Evolutionary conservation across 2,329 filamentous ascomycete species (phyloP).

Genomic region (Diplodia mutila): DNA sequence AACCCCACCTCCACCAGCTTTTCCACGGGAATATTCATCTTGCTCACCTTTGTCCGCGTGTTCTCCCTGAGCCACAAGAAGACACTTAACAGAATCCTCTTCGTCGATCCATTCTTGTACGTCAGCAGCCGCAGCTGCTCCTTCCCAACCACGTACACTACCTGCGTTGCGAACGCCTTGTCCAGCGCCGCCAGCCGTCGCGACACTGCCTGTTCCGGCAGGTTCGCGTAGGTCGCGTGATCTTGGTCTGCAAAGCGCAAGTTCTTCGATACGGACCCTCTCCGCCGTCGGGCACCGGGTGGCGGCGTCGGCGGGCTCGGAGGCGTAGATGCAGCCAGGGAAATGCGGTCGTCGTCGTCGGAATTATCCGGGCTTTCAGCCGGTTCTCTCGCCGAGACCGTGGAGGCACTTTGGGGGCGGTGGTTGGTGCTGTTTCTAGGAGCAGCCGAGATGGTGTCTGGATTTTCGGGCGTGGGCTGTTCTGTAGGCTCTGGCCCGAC

Average conservation of each 20-base stretch:
- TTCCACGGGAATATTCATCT: conserved; percentile 62
- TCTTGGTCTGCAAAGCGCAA: conserved; percentile 16
- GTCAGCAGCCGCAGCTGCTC: conserved; percentile 56
- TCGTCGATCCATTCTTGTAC: conserved; percentile 32
- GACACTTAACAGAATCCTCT: conserved; percentile 53
- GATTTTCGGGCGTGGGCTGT: not conserved
- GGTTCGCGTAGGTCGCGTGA: conserved; percentile 5
- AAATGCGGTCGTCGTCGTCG: conserved; percentile 30
- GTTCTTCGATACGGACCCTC: not conserved
- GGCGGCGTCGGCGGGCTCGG: not conserved
- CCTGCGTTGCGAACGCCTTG: conserved; percentile 50
- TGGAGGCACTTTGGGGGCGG: not conserved
- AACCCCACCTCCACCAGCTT: conserved; percentile 70
- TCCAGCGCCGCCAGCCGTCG: conserved; percentile 43
- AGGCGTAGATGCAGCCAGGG: not conserved
- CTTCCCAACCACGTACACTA: conserved; percentile 63
- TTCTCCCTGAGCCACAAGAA: conserved; percentile 71
- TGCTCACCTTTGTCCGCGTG: conserved; percentile 67
- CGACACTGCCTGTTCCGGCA: conserved; percentile 26
- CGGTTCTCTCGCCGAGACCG: not conserved
- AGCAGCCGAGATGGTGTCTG: conserved; percentile 43
- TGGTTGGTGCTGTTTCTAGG: not conserved
- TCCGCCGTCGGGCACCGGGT: not conserved
- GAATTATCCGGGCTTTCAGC: conserved; percentile 23
- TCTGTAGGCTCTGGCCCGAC: not conserved